A percentile compares a stretch with the other conserved stretches of the same genome.
Evolutionary conservation across 176 grass and related monocot genomes (phyloP).

Genomic region (barley (Hordeum vulgare)): DNA sequence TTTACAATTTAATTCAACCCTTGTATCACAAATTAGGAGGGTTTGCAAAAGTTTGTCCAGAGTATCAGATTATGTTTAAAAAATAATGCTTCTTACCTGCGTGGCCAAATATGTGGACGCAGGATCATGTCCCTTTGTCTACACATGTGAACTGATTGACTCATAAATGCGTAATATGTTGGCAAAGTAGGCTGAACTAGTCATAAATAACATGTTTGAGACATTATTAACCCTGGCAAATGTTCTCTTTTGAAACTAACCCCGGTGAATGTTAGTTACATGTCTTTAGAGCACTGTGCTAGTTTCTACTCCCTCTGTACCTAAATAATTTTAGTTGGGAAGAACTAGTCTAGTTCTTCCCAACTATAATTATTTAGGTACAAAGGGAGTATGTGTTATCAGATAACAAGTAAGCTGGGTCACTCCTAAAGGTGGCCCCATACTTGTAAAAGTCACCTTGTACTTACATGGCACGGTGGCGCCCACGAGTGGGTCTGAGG

Average conservation of each 20-base stretch:
- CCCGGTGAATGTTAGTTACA: background rate
- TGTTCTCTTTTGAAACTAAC: too few species aligned
- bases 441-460: background rate
- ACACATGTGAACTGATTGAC: background rate
- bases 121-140: background rate
- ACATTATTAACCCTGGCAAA: background rate
- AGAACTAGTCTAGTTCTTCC: too few species aligned
- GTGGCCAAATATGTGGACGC: background rate
- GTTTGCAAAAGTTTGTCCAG: background rate
- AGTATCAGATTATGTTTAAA: background rate
- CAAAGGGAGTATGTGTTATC: background rate
- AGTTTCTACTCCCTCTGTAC: too few species aligned
- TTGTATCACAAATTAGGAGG: background rate
- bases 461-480: too few species aligned
- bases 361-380: too few species aligned
- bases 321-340: too few species aligned
- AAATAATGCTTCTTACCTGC: background rate
- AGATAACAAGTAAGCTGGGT: background rate
- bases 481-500: background rate
- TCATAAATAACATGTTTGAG: background rate
- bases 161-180: background rate
- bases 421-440: background rate
- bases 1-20: background rate
- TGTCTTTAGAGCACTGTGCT: background rate
- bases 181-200: background rate